Base-by-base conservation (phyloP, 495 filamentous ascomycete genomes). In the Glonium stellatum region DNA sequence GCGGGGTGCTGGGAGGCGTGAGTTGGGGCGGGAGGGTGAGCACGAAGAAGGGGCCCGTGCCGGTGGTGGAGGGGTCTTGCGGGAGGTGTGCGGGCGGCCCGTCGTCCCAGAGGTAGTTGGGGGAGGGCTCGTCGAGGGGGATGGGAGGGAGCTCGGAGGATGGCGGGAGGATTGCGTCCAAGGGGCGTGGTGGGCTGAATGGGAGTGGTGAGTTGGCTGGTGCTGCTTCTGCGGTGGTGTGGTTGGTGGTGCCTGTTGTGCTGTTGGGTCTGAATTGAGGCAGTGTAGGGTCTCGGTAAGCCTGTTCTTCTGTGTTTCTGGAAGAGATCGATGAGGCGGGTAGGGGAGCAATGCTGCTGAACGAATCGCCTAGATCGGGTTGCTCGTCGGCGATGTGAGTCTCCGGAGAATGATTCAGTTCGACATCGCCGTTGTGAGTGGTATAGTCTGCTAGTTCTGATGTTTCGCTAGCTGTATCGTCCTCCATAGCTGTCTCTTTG, bases 201-300 rank as follows among this genome's bases (percentile, higher is more conserved):
- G 48, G 18, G 21, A 9, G 6, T 23, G 48, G 9, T 5, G 25
- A 23, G 48, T 36, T 36, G 25, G 12, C 31, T 4, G 37, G 22
- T 10, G 22, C 9, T 49, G 39, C 25, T 31, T 13, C 15, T 34
- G 18, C 9, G 27, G 27, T 3, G 6, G 27, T 23, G 1, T 10
- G 39, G 18, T 11, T 23, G 12, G 19, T 12, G 19, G 42, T 41
- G 49, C 63, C 64, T 0, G 39, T 55, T 15, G 59, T 22, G n/a
- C 57, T 61, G 58, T 64, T 67, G 9, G 65, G 65, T 19, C 65
- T 58, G 21, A 67, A 67, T 19, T 67, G 65, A 4, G 65, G 65
- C 54, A 64, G 39, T 4, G 65, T 67, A 19, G 65, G 61, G 41
- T 67, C 65, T 31, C 55, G 58, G 50, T 55, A 55, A 12, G 46